Base-by-base conservation (phyloP, 2,329 filamentous ascomycete genomes). In the Teratosphaeria gauchensis region DNA sequence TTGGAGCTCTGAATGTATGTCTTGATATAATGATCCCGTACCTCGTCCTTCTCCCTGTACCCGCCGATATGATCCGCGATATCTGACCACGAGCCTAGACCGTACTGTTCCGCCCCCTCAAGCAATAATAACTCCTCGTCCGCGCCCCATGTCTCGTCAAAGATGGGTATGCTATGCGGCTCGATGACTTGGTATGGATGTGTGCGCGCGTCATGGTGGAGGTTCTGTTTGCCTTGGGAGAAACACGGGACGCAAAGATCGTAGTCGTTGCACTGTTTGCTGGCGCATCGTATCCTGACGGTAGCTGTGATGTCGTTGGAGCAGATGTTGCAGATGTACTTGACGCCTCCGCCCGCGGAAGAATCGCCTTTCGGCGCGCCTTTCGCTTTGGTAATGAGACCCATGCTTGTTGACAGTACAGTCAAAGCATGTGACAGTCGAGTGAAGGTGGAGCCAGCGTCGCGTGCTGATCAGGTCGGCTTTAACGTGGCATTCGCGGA, bases 21-120 rank as follows among this genome's bases (percentile, higher is more conserved):
- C 61, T 87, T 80, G 64, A 94, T 84, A 73, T 99, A 99, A 73
- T 99, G 94, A 64, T 96, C 89, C 62, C 90, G 86, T 35, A 97
- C 94, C 75, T 99, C 94, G 66, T 97, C 92, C 72, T 96, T 97
- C 64, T 87, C 86, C 59, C 94, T 85, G 70, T 92, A 97, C 11
- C 94, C 94, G 56, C 94, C 94, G 67, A 99, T 97, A 73, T 99
- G 94, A 73, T 99, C 92, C 42, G 94, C 92, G 62, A 99, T 95
- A 69, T 99, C 94, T 46, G 92, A 90, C 92, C 94, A 99, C 24
- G 92, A 97, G 2, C 94, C 94, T 55, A 99, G 78, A 0, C 94
- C 94, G 71, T 99, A 99, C 59, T 90, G 95, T 74, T 99, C 94
- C 11, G 90, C 91, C 24, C 94, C 94, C 76, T 99, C 94, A 0